Evolutionary conservation across 306 rosid species (phyloP), one percentile per base, ranked within the genome.

Genomic region (Sesbania bispinosa): DNA sequence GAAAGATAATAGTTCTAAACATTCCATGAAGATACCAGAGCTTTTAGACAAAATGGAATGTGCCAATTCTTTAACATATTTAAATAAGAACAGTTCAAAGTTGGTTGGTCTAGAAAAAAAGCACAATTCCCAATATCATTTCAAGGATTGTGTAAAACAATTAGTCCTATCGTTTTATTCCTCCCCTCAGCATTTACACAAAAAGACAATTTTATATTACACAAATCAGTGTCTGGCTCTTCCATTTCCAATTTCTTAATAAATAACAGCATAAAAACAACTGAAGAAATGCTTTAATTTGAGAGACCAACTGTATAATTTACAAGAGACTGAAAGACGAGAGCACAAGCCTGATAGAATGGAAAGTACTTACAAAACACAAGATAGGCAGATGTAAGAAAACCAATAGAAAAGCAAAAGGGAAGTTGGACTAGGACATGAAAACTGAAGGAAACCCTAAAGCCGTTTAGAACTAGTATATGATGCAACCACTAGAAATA

Each of bases 171-270:
- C 32, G 39, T 51, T 38, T 59, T 38, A 39, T 59, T 67, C 69
- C 69, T 55, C 36, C 50, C 32, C 41, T 35, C 7, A 19, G 10
- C 4, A 14, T 71, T 39, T 41, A 64, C 32, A 30, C 32, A 33
- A 24, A 30, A 6, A 50, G 26, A 53, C 59, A n/a, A n/a, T n/a
- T n/a, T n/a, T 59, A 10, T 55, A 51, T 13, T 45, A 7, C 51
- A 68, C 20, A 57, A 71, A 58, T n/a, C 45, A 9, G 2, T 59
- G 27, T 33, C 71, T 1, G 14, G n/a, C 43, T 14, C 13, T n/a
- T 20, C 18, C 41, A 65, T 46, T 55, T 27, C 75, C 46, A 71
- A 54, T 47, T 72, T 67, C 33, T 39, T 39, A 68, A 47, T 48
- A 21, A 47, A 19, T 6, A 57, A 11, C 7, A 13, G 30, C 60